Conservation (phyloP, 805 yeast genomes). For the Komagataella pseudopastoris region DNA sequence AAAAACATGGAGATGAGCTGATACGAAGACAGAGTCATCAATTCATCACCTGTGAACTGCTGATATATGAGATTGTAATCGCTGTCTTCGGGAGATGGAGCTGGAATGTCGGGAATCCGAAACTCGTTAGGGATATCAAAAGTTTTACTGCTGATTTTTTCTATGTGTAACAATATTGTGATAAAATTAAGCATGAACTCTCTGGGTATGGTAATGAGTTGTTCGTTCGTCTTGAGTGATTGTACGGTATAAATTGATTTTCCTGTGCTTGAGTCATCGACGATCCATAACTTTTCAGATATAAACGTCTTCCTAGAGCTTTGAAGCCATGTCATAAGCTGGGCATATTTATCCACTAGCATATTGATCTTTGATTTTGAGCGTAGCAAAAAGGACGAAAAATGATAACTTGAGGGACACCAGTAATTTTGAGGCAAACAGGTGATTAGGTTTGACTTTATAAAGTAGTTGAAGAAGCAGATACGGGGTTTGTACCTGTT, state of each 20-base stretch:
- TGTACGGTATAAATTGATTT: constrained; percentile 42
- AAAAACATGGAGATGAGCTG: constrained; percentile 43
- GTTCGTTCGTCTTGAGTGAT: constrained; percentile 24
- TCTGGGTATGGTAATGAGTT: constrained; percentile 43
- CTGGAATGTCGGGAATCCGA: background rate
- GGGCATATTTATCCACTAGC: constrained; percentile 3
- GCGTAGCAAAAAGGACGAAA: background rate
- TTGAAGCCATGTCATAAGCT: background rate
- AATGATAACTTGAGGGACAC: background rate
- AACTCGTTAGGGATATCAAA: background rate
- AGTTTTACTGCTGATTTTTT: constrained; percentile 7
- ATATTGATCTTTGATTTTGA: background rate
- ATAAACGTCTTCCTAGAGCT: constrained; percentile 13
- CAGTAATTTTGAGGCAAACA: background rate
- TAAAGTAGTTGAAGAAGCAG: constrained; percentile 8
- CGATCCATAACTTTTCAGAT: constrained; percentile 26
- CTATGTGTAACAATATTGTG: constrained; percentile 33
- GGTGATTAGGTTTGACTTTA: constrained; percentile 1
- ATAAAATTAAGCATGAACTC: constrained; percentile 44
- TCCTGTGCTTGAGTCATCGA: constrained; percentile 35
- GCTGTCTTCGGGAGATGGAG: background rate
- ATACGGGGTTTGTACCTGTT: background rate
- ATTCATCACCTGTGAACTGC: constrained; percentile 12
- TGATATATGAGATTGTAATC: constrained; percentile 7
- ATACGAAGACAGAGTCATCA: constrained; percentile 37